These are phyloP conservation scores for Sporothrix humicola DNA, from an alignment of 2,329 filamentous ascomycete species.

Conservation along the genomic window DNA sequence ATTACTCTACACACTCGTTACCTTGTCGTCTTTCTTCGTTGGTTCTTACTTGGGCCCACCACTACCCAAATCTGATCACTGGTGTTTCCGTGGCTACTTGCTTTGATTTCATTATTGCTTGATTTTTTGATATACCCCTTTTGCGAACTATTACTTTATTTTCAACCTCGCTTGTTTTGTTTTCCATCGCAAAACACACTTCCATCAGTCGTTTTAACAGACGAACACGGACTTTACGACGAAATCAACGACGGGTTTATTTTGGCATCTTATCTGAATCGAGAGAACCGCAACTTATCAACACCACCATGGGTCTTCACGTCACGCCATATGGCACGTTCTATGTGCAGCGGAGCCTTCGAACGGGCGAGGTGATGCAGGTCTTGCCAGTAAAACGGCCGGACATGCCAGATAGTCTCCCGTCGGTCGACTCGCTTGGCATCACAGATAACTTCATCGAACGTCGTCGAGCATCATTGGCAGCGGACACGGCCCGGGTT, in stretches of 20 bases:
- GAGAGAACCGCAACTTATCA: background rate
- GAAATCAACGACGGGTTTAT: no score
- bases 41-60: background rate
- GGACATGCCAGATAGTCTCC: constrained; percentile 35
- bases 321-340: constrained; percentile 37
- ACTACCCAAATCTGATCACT: background rate
- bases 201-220: background rate
- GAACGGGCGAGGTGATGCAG: constrained; percentile 37
- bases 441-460: constrained; percentile 38
- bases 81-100: background rate
- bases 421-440: constrained; percentile 36
- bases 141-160: background rate
- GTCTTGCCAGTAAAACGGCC: constrained; percentile 36
- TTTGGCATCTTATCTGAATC: background rate
- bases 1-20: background rate
- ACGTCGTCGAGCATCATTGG: constrained; percentile 35
- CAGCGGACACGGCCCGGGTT: constrained; percentile 33
- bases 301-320: constrained; percentile 36
- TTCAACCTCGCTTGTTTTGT: background rate
- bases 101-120: background rate
- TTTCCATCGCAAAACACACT: background rate
- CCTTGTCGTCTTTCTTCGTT: background rate
- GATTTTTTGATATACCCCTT: constrained; percentile 26
- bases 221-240: background rate
- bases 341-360: constrained; percentile 37